Base-by-base conservation (phyloP, 1,284 basidiomycete genomes). In the Cutaneotrichosporon sp. region DNA sequence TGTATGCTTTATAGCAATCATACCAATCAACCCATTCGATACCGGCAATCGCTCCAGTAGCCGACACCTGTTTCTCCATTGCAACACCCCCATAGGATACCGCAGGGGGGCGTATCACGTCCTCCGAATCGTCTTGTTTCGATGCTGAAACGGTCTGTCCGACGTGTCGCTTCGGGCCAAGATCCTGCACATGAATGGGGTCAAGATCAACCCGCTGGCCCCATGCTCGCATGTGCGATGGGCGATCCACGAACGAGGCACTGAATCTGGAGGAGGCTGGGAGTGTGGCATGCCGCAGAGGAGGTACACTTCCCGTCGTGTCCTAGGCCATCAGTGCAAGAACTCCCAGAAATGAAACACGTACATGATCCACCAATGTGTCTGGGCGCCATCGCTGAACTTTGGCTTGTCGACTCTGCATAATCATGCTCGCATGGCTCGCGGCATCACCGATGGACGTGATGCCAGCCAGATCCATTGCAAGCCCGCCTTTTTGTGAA, bases 1-100 rank as follows among this genome's bases (percentile, higher is more conserved):
- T 81, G 73, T 79, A 77, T 52, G 75, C 71, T 49, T 78, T 77
- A 63, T 81, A 81, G 61, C 79, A 78, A 62, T 81, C 80, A 49
- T 80, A 70, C 80, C 80, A 81, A 60, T 81, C 80, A 26, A 81
- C 78, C 80, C 80, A 81, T 59, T 81, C 80, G 51, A 81, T 78
- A 34, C 78, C 78, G 10, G 69, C 66, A 10, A 74, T 58, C 12
- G 63, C 61, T 2, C 68, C 72, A 8, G 64, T 65, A 2, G 65
- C 55, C 26, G 67, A 68, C 1, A 51, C 51, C 41, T 65, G 62
- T 15, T 63, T 66, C 48, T 66, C 67, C 67, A 74, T 70, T 0
- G 41, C 40, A 3, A 61, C 45, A 4, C 55, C 47, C 2, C 47
- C 47, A 22, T 41, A 26, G 1, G 26, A 10, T 7, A 30, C 26